Evolutionary conservation across 2,329 filamentous ascomycete genomes (phyloP), one percentile per base, ranked within the genome.

Genomic region (Colletotrichum musae): DNA sequence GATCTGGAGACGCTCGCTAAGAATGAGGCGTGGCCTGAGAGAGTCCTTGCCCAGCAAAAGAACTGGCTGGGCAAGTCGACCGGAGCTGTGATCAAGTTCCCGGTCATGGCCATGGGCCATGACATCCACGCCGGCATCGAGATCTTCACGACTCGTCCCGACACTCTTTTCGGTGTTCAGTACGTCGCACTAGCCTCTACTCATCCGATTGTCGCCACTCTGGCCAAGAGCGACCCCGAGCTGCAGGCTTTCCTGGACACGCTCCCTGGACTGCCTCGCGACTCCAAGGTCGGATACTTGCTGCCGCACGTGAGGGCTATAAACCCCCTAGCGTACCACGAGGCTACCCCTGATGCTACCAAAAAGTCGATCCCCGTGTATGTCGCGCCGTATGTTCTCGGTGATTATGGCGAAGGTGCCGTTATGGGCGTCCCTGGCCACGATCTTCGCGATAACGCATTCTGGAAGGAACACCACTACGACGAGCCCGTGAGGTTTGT

Each of bases 401-500:
- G 92, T 28, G 93, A 94, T 75, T 96, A 97, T 73, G 94, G 94
- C 16, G 92, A 94, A 73, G 94, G 94, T 1, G 94, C 94, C 10
- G 92, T 97, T 2, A 97, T 97, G 94, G 94, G 94, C 51, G 94
- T 97, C 7, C 94, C 94, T 0, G 94, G 91, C 2, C 94, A 97
- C 76, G 94, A 97, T 78, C 77, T 86, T 5, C 88, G 94, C 60
- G 94, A 97, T 74, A 85, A 93, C 79, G 87, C 88, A 1, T 97
- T 97, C 77, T 97, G 94, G 92, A 89, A 87, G 73, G 84, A 90
- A 67, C 94, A 97, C 72, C 84, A 87, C 36, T 83, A 85, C 6
- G 83, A 87, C 4, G 82, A 88, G 53, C 88, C 89, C 2, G 85
- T 95, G 36, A 84, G 88, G 2, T 80, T 89, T 52, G 93, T 94